Conservation (phyloP, 768 basidiomycete species). For the Tricholoma saponaceum region DNA sequence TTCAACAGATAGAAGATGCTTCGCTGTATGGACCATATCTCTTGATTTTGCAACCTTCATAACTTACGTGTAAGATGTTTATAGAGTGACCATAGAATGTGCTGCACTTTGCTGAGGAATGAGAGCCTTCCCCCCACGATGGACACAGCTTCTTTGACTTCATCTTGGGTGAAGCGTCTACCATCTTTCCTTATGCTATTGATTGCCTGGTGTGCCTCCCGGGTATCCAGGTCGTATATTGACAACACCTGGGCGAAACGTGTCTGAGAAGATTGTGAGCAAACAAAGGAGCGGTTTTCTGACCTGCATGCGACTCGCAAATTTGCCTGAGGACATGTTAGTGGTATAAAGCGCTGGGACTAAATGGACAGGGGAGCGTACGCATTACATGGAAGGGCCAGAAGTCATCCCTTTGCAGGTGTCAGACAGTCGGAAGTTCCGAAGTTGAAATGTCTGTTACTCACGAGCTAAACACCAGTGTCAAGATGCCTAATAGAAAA, state of each 20-base stretch:
- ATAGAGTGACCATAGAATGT: not conserved
- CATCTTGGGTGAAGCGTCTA: constrained; percentile 26
- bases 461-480: constrained; percentile 75
- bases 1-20: constrained; percentile 63
- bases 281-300: constrained; percentile 10
- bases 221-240: constrained; percentile 60
- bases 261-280: not conserved
- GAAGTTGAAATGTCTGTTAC: constrained; percentile 19
- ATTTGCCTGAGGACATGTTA: constrained; percentile 46
- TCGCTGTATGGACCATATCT: constrained; percentile 63
- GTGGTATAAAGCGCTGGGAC: constrained; percentile 1
- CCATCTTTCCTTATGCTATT: constrained; percentile 44
- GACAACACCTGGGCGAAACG: constrained; percentile 50
- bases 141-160: constrained; percentile 45
- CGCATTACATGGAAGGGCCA: constrained; percentile 74
- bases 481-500: constrained; percentile 54
- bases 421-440: constrained; percentile 11
- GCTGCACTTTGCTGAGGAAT: constrained; percentile 58
- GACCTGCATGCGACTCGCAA: constrained; percentile 72
- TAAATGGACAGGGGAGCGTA: constrained; percentile 27
- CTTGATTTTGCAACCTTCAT: constrained; percentile 48
- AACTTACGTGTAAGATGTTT: not conserved
- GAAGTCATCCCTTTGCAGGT: constrained; percentile 66
- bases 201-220: constrained; percentile 58
- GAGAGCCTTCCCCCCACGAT: constrained; percentile 76